A percentile compares a stretch with the other conserved stretches of the same genome.
Conservation (phyloP, 345 rosid genomes). For the Clausena lansium region DNA sequence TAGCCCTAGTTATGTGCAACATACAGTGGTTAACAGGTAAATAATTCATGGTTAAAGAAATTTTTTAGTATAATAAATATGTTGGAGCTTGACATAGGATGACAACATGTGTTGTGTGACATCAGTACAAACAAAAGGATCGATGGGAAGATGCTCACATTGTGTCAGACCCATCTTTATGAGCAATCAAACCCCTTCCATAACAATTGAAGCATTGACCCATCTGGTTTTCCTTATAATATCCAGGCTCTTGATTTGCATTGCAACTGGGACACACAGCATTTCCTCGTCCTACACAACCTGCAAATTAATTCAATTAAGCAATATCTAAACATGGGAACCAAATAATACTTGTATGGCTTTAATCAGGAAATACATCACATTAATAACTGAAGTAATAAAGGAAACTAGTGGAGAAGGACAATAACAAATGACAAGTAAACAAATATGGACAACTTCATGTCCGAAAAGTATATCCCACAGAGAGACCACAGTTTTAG, state of each 20-base stretch:
- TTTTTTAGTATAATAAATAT: neutral
- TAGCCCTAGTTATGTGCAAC: neutral
- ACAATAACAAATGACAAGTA: neutral
- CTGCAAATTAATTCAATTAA: conserved; percentile 36
- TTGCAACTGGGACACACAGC: conserved; percentile 66
- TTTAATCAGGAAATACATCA: neutral
- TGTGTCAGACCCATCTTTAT: conserved; percentile 91
- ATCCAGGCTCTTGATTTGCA: conserved; percentile 75
- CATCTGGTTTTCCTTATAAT: conserved; percentile 76
- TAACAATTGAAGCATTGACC: conserved; percentile 56
- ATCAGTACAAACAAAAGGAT: neutral
- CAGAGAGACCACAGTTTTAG: neutral
- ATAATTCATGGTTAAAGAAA: neutral
- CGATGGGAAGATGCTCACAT: conserved; percentile 40
- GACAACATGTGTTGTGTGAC: neutral
- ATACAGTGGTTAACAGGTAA: neutral
- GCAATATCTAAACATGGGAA: neutral
- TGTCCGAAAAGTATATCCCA: neutral
- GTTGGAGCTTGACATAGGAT: neutral
- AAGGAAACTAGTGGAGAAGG: neutral
- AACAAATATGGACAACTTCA: neutral
- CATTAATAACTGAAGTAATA: neutral
- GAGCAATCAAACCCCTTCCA: conserved; percentile 96
- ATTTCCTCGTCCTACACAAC: conserved; percentile 74
- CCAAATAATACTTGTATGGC: neutral